These are phyloP conservation scores for Claviceps sp. DNA, from an alignment of 2,329 filamentous ascomycete species.

Conservation along the genomic window DNA sequence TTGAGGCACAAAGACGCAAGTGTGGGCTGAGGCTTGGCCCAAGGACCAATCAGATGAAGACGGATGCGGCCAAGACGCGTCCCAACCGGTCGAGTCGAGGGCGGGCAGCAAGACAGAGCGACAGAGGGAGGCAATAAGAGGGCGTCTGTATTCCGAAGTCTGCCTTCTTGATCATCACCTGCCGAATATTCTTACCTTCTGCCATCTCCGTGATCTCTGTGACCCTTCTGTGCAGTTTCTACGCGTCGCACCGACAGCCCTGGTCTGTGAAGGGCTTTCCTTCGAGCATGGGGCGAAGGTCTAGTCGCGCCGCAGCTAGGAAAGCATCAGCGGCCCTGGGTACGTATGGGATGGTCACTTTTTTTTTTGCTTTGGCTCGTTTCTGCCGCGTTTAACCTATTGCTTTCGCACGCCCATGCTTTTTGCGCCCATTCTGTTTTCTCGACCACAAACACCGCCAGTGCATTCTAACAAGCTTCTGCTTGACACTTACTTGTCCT, in stretches of 20 bases:
- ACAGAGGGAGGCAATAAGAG: background rate
- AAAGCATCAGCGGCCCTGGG: conserved; percentile 39
- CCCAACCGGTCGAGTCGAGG: conserved; percentile 6
- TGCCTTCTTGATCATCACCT: background rate
- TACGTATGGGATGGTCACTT: conserved; percentile 26
- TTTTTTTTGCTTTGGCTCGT: background rate
- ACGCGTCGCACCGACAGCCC: background rate
- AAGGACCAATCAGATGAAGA: conserved; percentile 14
- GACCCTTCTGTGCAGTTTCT: background rate
- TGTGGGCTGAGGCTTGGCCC: conserved; percentile 3
- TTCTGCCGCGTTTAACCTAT: background rate
- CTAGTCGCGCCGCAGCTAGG: conserved; percentile 39
- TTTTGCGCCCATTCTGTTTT: background rate
- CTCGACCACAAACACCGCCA: background rate
- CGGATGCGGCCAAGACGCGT: conserved; percentile 13
- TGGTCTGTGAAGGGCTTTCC: background rate
- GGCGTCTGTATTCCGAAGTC: background rate
- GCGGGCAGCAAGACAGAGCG: background rate
- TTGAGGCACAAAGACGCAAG: background rate
- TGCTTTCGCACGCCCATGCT: conserved; percentile 1
- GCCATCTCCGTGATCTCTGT: background rate
- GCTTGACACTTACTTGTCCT: background rate
- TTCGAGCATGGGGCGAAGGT: conserved; percentile 26
- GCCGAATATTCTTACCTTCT: background rate
- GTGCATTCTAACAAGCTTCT: background rate